Evolutionary conservation across 257 asterid genomes (phyloP).

Genomic region (Anisodus tanguticus): DNA sequence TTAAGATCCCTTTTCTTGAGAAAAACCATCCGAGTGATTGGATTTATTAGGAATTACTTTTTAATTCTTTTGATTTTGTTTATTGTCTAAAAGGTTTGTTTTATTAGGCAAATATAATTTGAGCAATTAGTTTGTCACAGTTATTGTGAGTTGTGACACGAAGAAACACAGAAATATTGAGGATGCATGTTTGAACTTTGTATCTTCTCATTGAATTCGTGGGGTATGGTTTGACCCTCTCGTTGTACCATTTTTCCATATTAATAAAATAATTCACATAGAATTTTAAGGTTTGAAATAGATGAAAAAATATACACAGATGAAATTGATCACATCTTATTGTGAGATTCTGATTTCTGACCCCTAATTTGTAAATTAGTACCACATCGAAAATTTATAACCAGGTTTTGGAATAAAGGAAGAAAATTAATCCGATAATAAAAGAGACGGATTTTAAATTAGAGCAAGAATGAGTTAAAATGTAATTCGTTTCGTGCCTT

Average conservation of each 20-base stretch:
- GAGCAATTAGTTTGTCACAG: not conserved
- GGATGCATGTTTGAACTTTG: not conserved
- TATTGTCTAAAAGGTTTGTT: not conserved
- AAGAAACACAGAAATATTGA: not conserved
- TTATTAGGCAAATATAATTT: not conserved
- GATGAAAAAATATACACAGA: not conserved
- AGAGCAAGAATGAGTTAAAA: not conserved
- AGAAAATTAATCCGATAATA: not conserved
- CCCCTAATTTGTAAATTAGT: too few relatives aligned
- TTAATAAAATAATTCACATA: too few relatives aligned
- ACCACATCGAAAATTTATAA: too few relatives aligned
- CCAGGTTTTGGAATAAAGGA: not conserved
- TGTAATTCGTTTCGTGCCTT: not conserved
- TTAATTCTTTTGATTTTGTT: not conserved
- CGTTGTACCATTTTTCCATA: not conserved
- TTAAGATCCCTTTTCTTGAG: not conserved
- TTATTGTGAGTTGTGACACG: not conserved
- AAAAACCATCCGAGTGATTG: not conserved
- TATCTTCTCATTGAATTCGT: not conserved
- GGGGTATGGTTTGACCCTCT: slow-evolving; percentile 8
- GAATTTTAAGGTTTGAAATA: too few relatives aligned
- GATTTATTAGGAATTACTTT: not conserved
- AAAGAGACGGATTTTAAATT: too few relatives aligned
- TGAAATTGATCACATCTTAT: not conserved
- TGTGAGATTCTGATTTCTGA: not conserved